Evolutionary conservation across 2,329 filamentous ascomycete genomes (phyloP), one percentile per base, ranked within the genome.

Genomic region (Graphilbum fragrans): DNA sequence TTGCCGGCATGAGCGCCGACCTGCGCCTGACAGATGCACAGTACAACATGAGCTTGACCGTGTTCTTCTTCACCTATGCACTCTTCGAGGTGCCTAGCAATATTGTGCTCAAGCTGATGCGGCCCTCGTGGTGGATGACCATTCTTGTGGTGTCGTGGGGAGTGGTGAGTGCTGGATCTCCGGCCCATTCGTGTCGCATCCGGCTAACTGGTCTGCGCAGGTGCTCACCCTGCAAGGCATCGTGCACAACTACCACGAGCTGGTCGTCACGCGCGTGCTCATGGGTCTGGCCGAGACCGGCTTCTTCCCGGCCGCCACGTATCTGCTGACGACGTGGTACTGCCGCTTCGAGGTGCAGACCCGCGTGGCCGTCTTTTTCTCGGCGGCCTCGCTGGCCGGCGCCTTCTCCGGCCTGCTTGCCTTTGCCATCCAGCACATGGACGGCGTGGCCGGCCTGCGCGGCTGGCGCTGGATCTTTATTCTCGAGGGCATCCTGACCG

Each of bases 401-500:
- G 47, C 47, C 7, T 44, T 47, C 10, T 41, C 41, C 11, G 47
- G 47, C n/a, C 41, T 49, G 14, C 45, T 49, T n/a, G 47, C 41
- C 17, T 44, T 44, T 31, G 47, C 38, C 22, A 41, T 49, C 18
- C 29, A 41, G n/a, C 37, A 47, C 35, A 47, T 49, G 43, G 32
- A 38, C 21, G 47, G 47, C 33, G 18, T 45, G 5, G 73, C 72
- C 0, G 54, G 59, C 0, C 58, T 82, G 32, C 68, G 62, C 33
- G 62, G 69, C 7, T 86, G 80, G 79, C 78, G 82, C 58, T 82
- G 80, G 50, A 80, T 83, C 45, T 84, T 82, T 53, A 62, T 84
- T 16, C 60, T 83, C 19, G 77, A 77, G 2, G 79, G 79, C 1
- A 63, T 63, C 0, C 51, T 82, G 37, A 83, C 79, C 0, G 72